phyloP scores from a whole-genome alignment of 805 yeast species.

The Ogataea henricii region DNA sequence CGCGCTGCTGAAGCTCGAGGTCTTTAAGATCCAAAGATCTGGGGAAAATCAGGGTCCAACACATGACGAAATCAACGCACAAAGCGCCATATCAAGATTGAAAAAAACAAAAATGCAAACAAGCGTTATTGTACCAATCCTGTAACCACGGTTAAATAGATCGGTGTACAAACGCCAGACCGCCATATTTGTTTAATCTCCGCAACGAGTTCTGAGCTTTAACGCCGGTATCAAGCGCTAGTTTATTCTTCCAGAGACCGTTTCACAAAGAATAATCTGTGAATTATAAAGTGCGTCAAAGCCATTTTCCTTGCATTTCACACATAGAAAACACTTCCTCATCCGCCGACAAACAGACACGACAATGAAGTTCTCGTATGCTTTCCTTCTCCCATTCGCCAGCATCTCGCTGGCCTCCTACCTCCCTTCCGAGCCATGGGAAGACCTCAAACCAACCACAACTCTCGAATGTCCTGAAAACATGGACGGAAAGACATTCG shows the following conservation, averaged over 20 bases:
- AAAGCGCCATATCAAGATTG: too few species aligned
- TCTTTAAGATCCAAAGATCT: neutral
- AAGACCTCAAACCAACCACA: neutral
- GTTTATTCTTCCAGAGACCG: neutral
- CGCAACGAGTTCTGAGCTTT: too few species aligned
- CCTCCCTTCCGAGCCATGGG: slow-evolving; percentile 5
- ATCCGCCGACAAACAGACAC: neutral
- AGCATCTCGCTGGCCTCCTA: neutral
- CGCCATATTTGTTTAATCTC: too few species aligned
- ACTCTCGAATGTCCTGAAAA: neutral
- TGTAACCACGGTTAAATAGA: too few species aligned
- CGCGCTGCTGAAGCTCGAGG: neutral
- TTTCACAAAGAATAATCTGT: neutral
- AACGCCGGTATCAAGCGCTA: neutral
- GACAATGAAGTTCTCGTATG: neutral
- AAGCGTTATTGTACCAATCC: too few species aligned
- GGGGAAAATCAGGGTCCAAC: neutral
- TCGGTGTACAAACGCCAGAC: too few species aligned
- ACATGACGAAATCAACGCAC: too few species aligned
- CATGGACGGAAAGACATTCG: slow-evolving; percentile 2
- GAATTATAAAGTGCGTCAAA: neutral
- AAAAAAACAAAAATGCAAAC: too few species aligned
- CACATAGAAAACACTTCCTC: too few species aligned
- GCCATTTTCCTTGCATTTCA: too few species aligned
- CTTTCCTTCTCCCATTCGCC: neutral